Evolutionary conservation across 148 eudicot species (phyloP).

Genomic region (Spergularia bocconei): DNA sequence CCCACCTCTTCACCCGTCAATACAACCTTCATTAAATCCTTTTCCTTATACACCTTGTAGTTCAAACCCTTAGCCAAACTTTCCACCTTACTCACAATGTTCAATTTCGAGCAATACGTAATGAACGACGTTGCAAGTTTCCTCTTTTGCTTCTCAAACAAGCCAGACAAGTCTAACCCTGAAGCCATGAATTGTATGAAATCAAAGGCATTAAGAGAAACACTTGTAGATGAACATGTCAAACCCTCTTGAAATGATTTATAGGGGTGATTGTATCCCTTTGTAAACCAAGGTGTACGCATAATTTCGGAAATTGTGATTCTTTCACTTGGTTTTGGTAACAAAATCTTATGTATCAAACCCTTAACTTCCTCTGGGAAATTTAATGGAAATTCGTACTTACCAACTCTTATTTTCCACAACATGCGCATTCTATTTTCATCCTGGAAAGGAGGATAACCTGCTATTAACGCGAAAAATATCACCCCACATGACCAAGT

Average conservation of each 20-base stretch:
- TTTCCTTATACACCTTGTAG: slow-evolving; percentile 31
- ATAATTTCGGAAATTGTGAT: slow-evolving; percentile 36
- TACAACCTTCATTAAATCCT: slow-evolving; percentile 39
- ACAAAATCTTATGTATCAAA: slow-evolving; percentile 35
- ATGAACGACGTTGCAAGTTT: slow-evolving; percentile 32
- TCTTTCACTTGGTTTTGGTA: slow-evolving; percentile 34
- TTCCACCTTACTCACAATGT: slow-evolving; percentile 37
- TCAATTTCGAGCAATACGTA: slow-evolving; percentile 34
- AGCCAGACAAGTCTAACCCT: slow-evolving; percentile 52
- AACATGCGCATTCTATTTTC: slow-evolving; percentile 41
- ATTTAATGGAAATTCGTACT: slow-evolving; percentile 30
- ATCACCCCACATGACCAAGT: slow-evolving; percentile 65
- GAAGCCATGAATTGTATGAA: slow-evolving; percentile 57
- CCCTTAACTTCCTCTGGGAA: slow-evolving; percentile 32
- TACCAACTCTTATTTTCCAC: slow-evolving; percentile 33
- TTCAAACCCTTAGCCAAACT: slow-evolving; percentile 28
- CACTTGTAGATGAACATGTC: slow-evolving; percentile 25
- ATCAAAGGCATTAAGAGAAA: slow-evolving; percentile 50
- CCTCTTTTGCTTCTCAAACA: slow-evolving; percentile 40
- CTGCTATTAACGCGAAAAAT: slow-evolving; percentile 35
- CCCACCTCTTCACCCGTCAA: slow-evolving; percentile 31
- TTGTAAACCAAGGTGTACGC: slow-evolving; percentile 46
- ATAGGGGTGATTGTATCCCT: slow-evolving; percentile 13
- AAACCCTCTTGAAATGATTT: slow-evolving; percentile 22
- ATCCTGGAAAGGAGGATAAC: slow-evolving; percentile 50